Evolutionary conservation across 768 basidiomycete species (phyloP).

Genomic region (Tulasnella sp.): DNA sequence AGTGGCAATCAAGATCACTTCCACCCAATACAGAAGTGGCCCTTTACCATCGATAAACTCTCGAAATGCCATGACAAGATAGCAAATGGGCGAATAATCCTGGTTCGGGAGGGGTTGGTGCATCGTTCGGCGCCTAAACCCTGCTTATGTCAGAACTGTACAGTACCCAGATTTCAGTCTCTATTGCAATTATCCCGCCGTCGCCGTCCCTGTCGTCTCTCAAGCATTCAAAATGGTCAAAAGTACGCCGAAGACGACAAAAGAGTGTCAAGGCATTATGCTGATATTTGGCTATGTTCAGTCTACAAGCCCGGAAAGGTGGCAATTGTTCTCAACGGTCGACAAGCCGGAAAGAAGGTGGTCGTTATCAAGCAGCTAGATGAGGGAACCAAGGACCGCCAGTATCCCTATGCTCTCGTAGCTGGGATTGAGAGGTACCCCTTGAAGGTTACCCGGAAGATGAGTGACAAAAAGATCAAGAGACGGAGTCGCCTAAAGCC

Average conservation of each 20-base stretch:
- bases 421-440: constrained; percentile 98
- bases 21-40: too few species aligned
- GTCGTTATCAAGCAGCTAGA: constrained; percentile 97
- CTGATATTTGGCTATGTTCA: constrained; percentile 28
- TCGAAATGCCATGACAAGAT: neutral
- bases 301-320: constrained; percentile 98
- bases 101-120: neutral
- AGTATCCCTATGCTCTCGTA: constrained; percentile 96
- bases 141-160: constrained; percentile 10
- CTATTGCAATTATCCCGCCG: neutral
- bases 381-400: constrained; percentile 92
- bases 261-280: too few species aligned
- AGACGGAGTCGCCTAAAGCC: constrained; percentile 97
- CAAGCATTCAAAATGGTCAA: constrained; percentile 29
- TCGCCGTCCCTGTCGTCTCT: constrained; percentile 31
- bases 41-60: neutral
- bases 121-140: neutral
- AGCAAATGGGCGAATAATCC: neutral
- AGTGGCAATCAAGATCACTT: too few species aligned
- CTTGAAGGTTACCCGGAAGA: constrained; percentile 91
- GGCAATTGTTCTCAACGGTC: constrained; percentile 95
- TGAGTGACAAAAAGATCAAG: constrained; percentile 93
- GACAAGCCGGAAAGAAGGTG: constrained; percentile 99
- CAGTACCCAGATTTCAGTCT: constrained; percentile 16
- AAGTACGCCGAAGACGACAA: constrained; percentile 22